Percentiles rank a stretch among this genome's conserved stretches.
Conservation (phyloP, 1,284 basidiomycete genomes). For the Ceratobasidium sp. region DNA sequence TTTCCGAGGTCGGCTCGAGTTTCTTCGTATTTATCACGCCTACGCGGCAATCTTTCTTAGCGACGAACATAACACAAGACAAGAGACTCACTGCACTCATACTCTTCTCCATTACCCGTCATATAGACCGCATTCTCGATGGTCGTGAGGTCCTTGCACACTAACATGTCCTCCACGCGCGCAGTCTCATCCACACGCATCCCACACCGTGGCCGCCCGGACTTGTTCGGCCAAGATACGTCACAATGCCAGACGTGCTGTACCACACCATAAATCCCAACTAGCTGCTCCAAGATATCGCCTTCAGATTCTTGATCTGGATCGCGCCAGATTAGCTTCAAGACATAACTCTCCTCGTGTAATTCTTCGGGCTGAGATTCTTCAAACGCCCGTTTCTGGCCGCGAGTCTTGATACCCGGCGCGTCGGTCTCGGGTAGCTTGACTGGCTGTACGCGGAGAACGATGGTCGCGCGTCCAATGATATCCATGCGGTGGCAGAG, state of each 20-base stretch:
- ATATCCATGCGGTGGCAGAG: slow-evolving; percentile 20
- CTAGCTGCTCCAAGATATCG: background rate
- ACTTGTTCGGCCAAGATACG: background rate
- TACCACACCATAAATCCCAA: slow-evolving; percentile 25
- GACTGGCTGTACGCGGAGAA: slow-evolving; percentile 12
- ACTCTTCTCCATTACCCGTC: background rate
- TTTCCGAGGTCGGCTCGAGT: background rate
- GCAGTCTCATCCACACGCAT: slow-evolving; percentile 20
- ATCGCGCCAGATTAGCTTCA: slow-evolving; percentile 36
- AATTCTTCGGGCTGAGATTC: slow-evolving; percentile 21
- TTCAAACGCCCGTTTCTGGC: slow-evolving; percentile 15
- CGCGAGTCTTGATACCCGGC: background rate
- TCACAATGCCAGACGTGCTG: slow-evolving; percentile 34
- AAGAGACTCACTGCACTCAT: background rate
- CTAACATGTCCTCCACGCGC: background rate
- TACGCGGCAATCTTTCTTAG: background rate
- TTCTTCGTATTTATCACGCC: background rate
- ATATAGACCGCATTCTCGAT: background rate
- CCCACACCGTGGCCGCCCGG: background rate
- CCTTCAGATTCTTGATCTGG: slow-evolving; percentile 9
- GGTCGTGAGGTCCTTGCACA: slow-evolving; percentile 1
- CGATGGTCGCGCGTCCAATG: slow-evolving; percentile 20
- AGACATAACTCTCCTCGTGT: background rate
- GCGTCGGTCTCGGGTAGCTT: background rate
- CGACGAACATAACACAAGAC: background rate